Evolutionary conservation across 225 moss, liverwort and hornwort species (phyloP), one percentile per base, ranked within the genome.

Genomic region (Lunularia cruciata): DNA sequence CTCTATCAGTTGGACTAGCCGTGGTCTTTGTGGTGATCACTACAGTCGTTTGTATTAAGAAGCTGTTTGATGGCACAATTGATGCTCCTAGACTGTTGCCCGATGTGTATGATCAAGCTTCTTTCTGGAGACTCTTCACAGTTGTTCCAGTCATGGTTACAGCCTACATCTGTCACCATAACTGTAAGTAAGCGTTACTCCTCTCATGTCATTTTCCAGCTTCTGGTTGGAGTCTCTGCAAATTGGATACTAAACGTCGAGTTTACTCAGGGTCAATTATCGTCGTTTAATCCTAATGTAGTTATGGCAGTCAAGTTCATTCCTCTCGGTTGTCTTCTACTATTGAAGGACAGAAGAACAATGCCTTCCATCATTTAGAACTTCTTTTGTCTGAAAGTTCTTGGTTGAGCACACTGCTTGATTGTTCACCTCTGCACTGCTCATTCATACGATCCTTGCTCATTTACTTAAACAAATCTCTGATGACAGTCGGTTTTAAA

Each of bases 111-210:
- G 87, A 89, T 43, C 81, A 77, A 63, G 78, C 80, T 43, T 88
- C 96, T 13, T 89, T 96, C 73, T 86, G 92, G 90, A 82, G 83
- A 19, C 79, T 90, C 37, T 96, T 96, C 76, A 89, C 96, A 2
- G 96, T 89, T 52, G 81, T 96, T 19, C 96, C 92, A 16, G 86
- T 96, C 10, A 84, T 92, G 76, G 86, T 90, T 49, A 92, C 92
- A 12, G 89, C 96, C 46, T 96, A 79, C 81, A 90, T 96, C 62
- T 96, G 96, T 71, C 96, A 96, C 55, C 87, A 90, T 84, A 96
- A 96, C 59, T 82, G 92, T 91, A 65, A 57, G 52, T 2, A 55
- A 28, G 0, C 3, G 43, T 23, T 27, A 33, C 34, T n/a, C 36
- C 0, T 8, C 0, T 58, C 0, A 4, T 37, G 6, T 22, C 36